Evolutionary conservation across 129 eudicot species (phyloP).

Genomic region (Artemisia tridentata): DNA sequence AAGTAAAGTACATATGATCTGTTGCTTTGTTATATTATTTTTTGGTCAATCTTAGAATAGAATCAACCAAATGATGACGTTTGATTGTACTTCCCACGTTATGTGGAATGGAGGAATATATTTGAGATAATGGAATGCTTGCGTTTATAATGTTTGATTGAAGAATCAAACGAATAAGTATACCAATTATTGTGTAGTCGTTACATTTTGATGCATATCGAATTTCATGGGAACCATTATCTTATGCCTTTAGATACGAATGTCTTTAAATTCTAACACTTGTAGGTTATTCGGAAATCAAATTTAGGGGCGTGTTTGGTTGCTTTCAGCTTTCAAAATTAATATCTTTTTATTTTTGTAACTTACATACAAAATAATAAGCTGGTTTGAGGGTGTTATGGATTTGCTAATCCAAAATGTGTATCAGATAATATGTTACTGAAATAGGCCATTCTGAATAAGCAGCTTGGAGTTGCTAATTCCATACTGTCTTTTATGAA

Average conservation of each 20-base stretch:
- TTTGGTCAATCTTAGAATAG: constrained; percentile 3
- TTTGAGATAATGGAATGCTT: constrained; percentile 22
- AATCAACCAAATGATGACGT: not conserved
- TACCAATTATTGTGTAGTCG: not conserved
- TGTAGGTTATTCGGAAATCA: constrained; percentile 1
- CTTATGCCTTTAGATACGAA: constrained; percentile 19
- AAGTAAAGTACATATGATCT: not conserved
- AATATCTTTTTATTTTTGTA: too few species aligned
- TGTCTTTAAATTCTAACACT: constrained; percentile 15
- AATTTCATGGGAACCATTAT: not conserved
- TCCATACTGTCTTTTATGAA: too few species aligned
- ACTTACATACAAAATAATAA: too few species aligned
- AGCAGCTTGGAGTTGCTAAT: not conserved
- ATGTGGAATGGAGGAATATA: constrained; percentile 14
- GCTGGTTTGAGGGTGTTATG: too few species aligned
- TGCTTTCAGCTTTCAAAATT: too few species aligned
- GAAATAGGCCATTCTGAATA: too few species aligned
- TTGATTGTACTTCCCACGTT: not conserved
- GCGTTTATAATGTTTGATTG: constrained; percentile 13
- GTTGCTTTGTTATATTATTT: not conserved
- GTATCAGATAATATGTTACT: too few species aligned
- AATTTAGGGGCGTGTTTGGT: too few species aligned
- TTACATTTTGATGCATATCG: constrained; percentile 12
- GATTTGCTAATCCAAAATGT: too few species aligned
- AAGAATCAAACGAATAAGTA: constrained; percentile 20